These are phyloP conservation scores for Septoria petroselini DNA, from an alignment of 2,329 filamentous ascomycete species.

Conservation along the genomic window DNA sequence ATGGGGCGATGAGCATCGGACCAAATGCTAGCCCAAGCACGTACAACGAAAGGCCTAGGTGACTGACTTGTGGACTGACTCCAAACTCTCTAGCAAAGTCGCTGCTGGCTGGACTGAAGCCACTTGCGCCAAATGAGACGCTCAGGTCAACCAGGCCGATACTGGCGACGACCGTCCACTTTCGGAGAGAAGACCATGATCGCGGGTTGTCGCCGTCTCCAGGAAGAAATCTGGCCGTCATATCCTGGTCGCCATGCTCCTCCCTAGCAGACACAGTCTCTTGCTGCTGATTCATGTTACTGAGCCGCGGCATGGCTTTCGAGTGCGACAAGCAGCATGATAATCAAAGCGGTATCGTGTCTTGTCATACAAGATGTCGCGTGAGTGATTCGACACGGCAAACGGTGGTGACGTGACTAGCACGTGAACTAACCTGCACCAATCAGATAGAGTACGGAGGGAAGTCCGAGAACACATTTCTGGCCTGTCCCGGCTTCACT, in stretches of 20 bases:
- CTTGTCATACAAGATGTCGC: no score
- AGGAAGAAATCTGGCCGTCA: conserved; percentile 35
- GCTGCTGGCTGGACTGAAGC: conserved; percentile 46
- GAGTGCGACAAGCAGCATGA: background rate
- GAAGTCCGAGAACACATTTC: background rate
- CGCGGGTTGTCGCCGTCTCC: conserved; percentile 45
- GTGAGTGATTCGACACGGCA: no score
- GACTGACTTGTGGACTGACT: conserved; percentile 43
- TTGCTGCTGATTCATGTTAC: conserved; percentile 4
- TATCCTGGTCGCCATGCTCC: background rate
- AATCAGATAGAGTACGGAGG: no score
- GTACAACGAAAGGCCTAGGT: conserved; percentile 48
- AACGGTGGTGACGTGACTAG: no score
- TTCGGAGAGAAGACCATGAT: conserved; percentile 46
- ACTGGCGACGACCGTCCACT: conserved; percentile 48
- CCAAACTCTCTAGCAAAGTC: conserved; percentile 45
- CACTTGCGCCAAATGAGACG: conserved; percentile 44
- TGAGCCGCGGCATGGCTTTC: conserved; percentile 5
- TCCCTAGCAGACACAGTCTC: background rate
- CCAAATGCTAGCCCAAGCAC: conserved; percentile 49
- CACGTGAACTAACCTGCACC: no score
- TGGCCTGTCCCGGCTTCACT: no score
- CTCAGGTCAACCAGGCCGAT: conserved; percentile 36
- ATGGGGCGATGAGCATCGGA: conserved; percentile 46
- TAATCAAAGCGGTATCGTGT: no score